Evolutionary conservation across 768 basidiomycete genomes (phyloP), one percentile per base, ranked within the genome.

Genomic region (Boletus subcaerulescens): DNA sequence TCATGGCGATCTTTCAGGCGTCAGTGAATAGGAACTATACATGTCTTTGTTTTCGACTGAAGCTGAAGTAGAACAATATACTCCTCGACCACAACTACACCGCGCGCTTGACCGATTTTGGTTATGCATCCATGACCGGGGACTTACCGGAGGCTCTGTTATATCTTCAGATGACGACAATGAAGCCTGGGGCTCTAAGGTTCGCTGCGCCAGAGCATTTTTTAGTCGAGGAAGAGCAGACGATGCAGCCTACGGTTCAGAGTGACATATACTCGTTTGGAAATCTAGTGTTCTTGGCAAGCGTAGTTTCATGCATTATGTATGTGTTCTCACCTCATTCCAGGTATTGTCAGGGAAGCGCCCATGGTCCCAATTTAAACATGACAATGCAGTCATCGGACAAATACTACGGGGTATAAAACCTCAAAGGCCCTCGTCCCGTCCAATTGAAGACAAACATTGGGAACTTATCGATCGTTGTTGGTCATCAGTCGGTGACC

Each of bases 161-260:
- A 8, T 56, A 50, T 40, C 53, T 58, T 10, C 45, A 48, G n/a
- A 29, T 36, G 51, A 56, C 39, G 63, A 77, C 48, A 68, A 69
- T 7, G 74, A 76, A 13, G 7, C 45, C 52, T 18, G 59, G 59
- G 0, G 73, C 77, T 18, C 67, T 77, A 17, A 69, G 79, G 0
- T 79, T 77, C 76, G 72, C 77, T 14, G 78, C 78, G 39, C 65
- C 76, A 0, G 60, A 71, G 13, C 64, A 39, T 29, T 24, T 78
- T 5, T 2, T n/a, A 20, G 7, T 14, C 47, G 62, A 22, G 58
- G 68, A 5, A n/a, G 43, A 52, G 20, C 9, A 31, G 24, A 20
- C 7, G 18, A 18, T 20, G 13, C 47, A 22, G 4, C 45, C 14
- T 0, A 56, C 49, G 5, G 51, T 42, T 4, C 51, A 42, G 35